A percentile compares a stretch with the other conserved stretches of the same genome.
phyloP scores from a whole-genome alignment of 2,329 filamentous ascomycete species.

The Apiospora pterosperma region DNA sequence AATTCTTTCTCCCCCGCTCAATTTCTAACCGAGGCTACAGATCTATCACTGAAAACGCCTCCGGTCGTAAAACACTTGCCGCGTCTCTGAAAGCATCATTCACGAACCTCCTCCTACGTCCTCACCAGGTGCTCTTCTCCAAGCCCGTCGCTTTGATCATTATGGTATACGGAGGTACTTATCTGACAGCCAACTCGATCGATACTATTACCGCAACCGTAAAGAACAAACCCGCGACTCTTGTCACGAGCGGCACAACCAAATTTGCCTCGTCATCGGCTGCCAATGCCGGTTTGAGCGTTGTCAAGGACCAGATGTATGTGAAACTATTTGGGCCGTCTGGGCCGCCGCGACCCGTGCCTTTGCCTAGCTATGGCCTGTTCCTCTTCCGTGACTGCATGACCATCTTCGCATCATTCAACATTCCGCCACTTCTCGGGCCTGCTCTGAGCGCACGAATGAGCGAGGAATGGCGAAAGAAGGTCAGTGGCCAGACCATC shows the following conservation, averaged over 20 bases:
- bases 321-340: slow-evolving; percentile 74
- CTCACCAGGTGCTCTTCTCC: slow-evolving; percentile 58
- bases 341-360: slow-evolving; percentile 53
- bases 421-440: slow-evolving; percentile 76
- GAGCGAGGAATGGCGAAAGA: slow-evolving; percentile 47
- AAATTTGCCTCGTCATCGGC: slow-evolving; percentile 80
- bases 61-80: slow-evolving; percentile 58
- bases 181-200: slow-evolving; percentile 81
- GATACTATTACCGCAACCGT: slow-evolving; percentile 74
- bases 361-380: slow-evolving; percentile 68
- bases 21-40: slow-evolving; percentile 32
- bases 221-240: slow-evolving; percentile 50
- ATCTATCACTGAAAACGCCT: slow-evolving; percentile 80
- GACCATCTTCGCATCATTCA: slow-evolving; percentile 91
- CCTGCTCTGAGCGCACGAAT: slow-evolving; percentile 60
- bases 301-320: slow-evolving; percentile 88
- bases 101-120: slow-evolving; percentile 51
- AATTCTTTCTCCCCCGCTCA: background rate
- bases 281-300: slow-evolving; percentile 81
- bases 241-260: slow-evolving; percentile 67
- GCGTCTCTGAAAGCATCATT: slow-evolving; percentile 59
- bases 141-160: slow-evolving; percentile 68
- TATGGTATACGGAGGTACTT: slow-evolving; percentile 82
- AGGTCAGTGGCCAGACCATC: slow-evolving; percentile 52
- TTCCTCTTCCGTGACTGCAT: slow-evolving; percentile 82